These are phyloP conservation scores for Flaveria sonorensis DNA, from an alignment of 129 eudicot species.

Conservation along the genomic window DNA sequence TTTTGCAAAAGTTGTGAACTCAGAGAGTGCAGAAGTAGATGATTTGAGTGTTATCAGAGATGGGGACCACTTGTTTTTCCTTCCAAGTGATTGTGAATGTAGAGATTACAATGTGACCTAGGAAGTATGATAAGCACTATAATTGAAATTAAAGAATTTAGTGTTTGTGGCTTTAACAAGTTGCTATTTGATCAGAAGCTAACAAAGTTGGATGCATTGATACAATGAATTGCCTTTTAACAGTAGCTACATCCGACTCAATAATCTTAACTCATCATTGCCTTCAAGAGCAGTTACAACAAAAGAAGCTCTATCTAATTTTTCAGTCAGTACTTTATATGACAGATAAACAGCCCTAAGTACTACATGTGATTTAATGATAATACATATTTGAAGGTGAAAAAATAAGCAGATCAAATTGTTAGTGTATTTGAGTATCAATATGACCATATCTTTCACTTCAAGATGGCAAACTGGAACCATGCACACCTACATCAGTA, in stretches of 20 bases:
- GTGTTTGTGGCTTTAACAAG: constrained; percentile 39
- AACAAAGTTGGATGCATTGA: constrained; percentile 30
- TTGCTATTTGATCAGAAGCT: constrained; percentile 33
- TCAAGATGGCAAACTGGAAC: constrained; percentile 29
- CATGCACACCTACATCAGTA: constrained; percentile 22
- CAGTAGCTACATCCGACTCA: constrained; percentile 11
- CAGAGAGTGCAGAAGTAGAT: constrained; percentile 88
- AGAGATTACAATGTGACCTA: constrained; percentile 33
- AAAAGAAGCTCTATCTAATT: constrained; percentile 18
- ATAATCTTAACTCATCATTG: constrained; percentile 38
- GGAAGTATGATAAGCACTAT: constrained; percentile 29
- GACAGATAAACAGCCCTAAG: constrained; percentile 19
- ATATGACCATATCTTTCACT: constrained; percentile 27
- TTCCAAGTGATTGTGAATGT: constrained; percentile 41
- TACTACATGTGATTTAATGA: constrained; percentile 22
- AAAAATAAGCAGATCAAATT: constrained; percentile 27
- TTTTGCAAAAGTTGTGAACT: constrained; percentile 56
- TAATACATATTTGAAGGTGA: constrained; percentile 23
- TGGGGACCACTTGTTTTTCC: constrained; percentile 84
- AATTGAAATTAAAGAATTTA: constrained; percentile 24
- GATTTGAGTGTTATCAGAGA: constrained; percentile 77
- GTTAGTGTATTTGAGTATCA: constrained; percentile 29
- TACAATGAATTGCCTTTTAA: constrained; percentile 23
- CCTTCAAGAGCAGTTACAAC: constrained; percentile 33
- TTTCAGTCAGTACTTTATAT: constrained; percentile 24